Evolutionary conservation across 495 filamentous ascomycete genomes (phyloP).

Genomic region (Aspergillus ellipticus): DNA sequence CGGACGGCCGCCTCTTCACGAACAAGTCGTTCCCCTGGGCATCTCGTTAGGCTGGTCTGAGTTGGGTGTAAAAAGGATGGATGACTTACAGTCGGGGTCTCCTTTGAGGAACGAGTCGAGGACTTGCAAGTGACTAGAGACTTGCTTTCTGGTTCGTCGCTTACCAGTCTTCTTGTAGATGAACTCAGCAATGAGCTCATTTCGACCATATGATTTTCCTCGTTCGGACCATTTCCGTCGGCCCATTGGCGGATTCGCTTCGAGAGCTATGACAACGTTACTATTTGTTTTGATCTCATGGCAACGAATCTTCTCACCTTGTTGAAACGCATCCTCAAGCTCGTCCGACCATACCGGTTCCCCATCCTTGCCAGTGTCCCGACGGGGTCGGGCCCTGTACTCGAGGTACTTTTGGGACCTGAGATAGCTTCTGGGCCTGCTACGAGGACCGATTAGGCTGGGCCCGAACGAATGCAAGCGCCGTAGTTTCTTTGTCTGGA

Average conservation of each 20-base stretch:
- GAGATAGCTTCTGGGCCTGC: conserved; percentile 37
- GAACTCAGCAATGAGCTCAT: conserved; percentile 85
- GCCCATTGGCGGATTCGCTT: conserved; percentile 78
- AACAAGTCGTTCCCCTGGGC: conserved; percentile 41
- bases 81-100: conserved; percentile 49
- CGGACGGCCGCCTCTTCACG: conserved; percentile 39
- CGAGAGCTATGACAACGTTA: conserved; percentile 56
- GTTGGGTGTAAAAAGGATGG: neutral
- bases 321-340: conserved; percentile 83
- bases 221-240: conserved; percentile 70
- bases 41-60: conserved; percentile 11
- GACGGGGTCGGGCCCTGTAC: conserved; percentile 68
- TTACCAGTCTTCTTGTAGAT: conserved; percentile 68
- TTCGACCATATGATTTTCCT: conserved; percentile 75
- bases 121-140: conserved; percentile 98
- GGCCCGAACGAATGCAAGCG: conserved; percentile 38
- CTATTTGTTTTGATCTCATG: neutral
- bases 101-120: conserved; percentile 73
- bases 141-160: conserved; percentile 72
- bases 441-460: conserved; percentile 26
- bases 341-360: conserved; percentile 74
- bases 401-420: conserved; percentile 49
- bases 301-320: conserved; percentile 68
- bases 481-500: conserved; percentile 37
- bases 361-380: conserved; percentile 49